Conservation (phyloP, 768 basidiomycete species). For the Lepiota venenata region DNA sequence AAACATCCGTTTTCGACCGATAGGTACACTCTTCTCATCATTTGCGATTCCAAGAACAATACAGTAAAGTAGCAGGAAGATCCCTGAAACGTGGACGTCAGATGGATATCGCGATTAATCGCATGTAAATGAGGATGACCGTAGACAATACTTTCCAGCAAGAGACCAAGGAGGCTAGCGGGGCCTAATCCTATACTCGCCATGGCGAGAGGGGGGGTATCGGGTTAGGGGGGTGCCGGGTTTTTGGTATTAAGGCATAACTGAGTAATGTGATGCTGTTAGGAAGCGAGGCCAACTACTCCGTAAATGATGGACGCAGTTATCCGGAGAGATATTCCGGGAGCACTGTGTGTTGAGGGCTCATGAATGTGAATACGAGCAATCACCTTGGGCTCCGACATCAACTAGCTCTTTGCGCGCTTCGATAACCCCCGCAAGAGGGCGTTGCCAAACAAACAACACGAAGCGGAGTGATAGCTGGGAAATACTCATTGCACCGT, state of each 20-base stretch:
- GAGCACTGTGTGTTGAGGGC: no score
- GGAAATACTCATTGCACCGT: no score
- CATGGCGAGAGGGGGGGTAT: not conserved
- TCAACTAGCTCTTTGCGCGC: not conserved
- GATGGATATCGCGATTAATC: not conserved
- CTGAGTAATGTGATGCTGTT: no score
- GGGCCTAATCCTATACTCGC: not conserved
- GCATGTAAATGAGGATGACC: not conserved
- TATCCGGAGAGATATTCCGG: no score
- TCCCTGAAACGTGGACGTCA: not conserved
- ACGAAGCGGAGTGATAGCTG: no score
- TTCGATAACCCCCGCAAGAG: not conserved
- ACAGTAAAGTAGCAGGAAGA: not conserved
- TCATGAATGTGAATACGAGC: no score
- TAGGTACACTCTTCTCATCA: not conserved
- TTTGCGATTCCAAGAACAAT: not conserved
- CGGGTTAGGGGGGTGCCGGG: no score
- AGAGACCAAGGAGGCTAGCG: not conserved
- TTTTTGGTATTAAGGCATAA: not conserved
- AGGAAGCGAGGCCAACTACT: not conserved
- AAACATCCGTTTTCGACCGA: not conserved
- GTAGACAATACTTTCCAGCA: constrained; percentile 2
- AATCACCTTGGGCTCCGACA: no score
- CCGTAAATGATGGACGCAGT: no score
- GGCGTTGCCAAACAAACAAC: no score